phyloP scores from a whole-genome alignment of 768 basidiomycete species.

The Jaapia argillacea region DNA sequence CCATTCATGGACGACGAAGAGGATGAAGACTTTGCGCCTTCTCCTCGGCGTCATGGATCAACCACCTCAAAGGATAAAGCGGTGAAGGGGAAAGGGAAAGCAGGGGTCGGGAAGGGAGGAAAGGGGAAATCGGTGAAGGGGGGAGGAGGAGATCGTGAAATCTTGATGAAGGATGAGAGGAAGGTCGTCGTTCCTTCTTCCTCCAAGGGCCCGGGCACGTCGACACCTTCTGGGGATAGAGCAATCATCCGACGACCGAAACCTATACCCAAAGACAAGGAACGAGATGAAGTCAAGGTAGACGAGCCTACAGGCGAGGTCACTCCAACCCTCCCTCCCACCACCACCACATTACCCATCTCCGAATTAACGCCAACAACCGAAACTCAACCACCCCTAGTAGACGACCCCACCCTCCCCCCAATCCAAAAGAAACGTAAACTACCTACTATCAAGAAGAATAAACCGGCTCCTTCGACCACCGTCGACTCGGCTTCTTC shows the following conservation, averaged over 20 bases:
- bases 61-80: conserved; percentile 1
- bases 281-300: conserved; percentile 5
- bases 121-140: conserved; percentile 9
- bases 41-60: neutral
- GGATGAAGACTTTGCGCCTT: conserved; percentile 5
- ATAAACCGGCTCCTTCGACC: neutral
- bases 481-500: neutral
- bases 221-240: no score
- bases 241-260: no score
- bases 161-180: conserved; percentile 10
- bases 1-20: no score
- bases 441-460: conserved; percentile 5
- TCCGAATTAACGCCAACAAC: no score
- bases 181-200: conserved; percentile 1
- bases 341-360: neutral
- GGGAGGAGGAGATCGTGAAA: conserved; percentile 6
- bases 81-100: no score
- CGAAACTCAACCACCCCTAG: neutral
- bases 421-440: conserved; percentile 2
- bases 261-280: neutral
- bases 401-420: neutral
- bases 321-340: no score
- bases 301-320: neutral
- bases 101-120: conserved; percentile 5
- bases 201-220: neutral